Evolutionary conservation across 2,329 filamentous ascomycete genomes (phyloP).

Genomic region (Didymella sp.): DNA sequence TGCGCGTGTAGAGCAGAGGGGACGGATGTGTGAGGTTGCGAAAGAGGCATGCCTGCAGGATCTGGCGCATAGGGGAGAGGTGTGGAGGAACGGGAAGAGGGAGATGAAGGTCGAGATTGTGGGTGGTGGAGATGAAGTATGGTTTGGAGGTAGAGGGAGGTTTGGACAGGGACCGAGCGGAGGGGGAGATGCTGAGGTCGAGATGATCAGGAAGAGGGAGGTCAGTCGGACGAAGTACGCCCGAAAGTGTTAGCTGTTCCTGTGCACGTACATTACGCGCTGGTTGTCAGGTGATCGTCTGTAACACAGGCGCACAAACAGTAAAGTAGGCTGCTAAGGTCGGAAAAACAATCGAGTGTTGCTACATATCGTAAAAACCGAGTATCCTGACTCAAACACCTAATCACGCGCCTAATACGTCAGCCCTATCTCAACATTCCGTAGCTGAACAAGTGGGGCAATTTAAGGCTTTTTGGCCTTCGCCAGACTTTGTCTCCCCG

Average conservation of each 20-base stretch:
- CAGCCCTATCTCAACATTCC: conserved; percentile 29
- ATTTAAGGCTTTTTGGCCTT: conserved; percentile 14
- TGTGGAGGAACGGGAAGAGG: not conserved
- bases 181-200: not conserved
- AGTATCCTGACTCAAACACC: conserved; percentile 37
- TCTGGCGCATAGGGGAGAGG: not conserved
- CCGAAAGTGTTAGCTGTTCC: not conserved
- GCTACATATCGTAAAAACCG: conserved; percentile 38
- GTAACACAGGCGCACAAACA: conserved; percentile 6
- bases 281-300: not conserved
- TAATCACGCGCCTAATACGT: conserved; percentile 33
- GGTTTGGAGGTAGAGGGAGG: not conserved
- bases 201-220: conserved; percentile 1
- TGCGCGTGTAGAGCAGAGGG: not conserved
- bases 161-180: not conserved
- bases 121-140: not conserved
- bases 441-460: conserved; percentile 17
- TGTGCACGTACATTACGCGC: not conserved
- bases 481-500: conserved; percentile 12
- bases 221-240: not conserved
- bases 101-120: conserved; percentile 4
- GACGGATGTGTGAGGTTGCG: not conserved
- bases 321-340: not conserved
- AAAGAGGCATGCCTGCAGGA: not conserved
- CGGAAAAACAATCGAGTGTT: conserved; percentile 26